Base-by-base conservation (phyloP, 2,329 filamentous ascomycete species). In the Curvularia lunata region DNA sequence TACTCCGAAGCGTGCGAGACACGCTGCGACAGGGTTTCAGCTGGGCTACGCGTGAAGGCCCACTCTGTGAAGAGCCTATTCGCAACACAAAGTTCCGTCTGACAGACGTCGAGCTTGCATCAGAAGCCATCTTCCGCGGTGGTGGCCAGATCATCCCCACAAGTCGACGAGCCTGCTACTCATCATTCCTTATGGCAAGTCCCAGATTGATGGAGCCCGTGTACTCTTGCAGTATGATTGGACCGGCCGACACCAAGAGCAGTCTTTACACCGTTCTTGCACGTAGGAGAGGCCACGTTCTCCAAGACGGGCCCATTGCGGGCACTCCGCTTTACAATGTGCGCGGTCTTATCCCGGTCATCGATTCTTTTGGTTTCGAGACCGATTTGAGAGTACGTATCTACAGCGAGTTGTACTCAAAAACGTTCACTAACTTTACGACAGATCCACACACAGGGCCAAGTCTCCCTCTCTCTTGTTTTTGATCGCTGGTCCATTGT, bases 101-200 rank as follows among this genome's bases (percentile, higher is more conserved):
- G 71, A 98, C 93, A 61, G 94, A 98, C 74, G 87, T 97, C 52
- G 84, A 90, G 41, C 84, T 99, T 19, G 94, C 93, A 10, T 84
- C 88, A 50, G 92, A 98, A 78, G 90, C 94, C 50, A 98, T 99
- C 73, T 96, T 92, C 83, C 88, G 95, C 50, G 95, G 95, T 56
- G 94, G 94, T 66, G 95, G 95, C 43, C 95, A 99, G 77, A 96
- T 99, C 73, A 99, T 99, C 74, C 95, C 95, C 45, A 98, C 95
- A 1, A 89, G 93, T 57, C 89, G 95, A 52, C 87, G 95, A 55
- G 92, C 95, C 10, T 94, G 95, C 78, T 99, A 99, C 79, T 94
- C 90, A 6, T 95, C 91, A 16, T 99, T 99, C 82, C 83, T 99
- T 47, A 97, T 98, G 92, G 94, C 95, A 3, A 95, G 91, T 21